Percentiles rank a stretch among this genome's conserved stretches.
Conservation (phyloP, 108 stramenopile genomes). For the Pseudonitzschia pungens region DNA sequence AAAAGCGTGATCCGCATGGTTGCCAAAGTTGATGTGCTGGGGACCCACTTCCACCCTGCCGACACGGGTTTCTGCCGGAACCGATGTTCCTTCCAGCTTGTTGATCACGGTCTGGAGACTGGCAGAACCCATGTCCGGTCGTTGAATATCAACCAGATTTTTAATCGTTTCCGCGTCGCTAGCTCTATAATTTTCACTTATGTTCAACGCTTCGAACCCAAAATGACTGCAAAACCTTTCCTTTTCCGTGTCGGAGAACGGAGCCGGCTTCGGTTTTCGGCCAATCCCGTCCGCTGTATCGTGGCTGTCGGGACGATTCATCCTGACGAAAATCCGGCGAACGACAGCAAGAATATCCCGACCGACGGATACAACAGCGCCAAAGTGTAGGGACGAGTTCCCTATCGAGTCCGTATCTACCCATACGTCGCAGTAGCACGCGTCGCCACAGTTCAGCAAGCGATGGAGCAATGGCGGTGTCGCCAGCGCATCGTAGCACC, state of each 20-base stretch:
- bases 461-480: slow-evolving; percentile 1
- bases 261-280: slow-evolving; percentile 1
- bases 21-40: slow-evolving; percentile 25
- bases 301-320: neutral
- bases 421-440: slow-evolving; percentile 23
- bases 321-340: slow-evolving; percentile 18
- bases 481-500: slow-evolving; percentile 7
- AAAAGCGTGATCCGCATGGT: slow-evolving; percentile 25
- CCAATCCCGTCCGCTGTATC: neutral
- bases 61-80: neutral
- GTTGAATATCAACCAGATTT: neutral
- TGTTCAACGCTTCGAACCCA: neutral
- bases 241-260: slow-evolving; percentile 25
- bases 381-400: slow-evolving; percentile 20
- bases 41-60: slow-evolving; percentile 22
- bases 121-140: neutral
- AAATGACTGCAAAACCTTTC: neutral
- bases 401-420: slow-evolving; percentile 19
- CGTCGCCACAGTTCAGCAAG: neutral
- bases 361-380: slow-evolving; percentile 14
- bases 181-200: neutral
- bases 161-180: neutral
- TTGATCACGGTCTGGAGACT: neutral
- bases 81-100: neutral
- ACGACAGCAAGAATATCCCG: slow-evolving; percentile 18